Conservation (phyloP, 805 yeast species). For the Kazachstania taianensis region DNA sequence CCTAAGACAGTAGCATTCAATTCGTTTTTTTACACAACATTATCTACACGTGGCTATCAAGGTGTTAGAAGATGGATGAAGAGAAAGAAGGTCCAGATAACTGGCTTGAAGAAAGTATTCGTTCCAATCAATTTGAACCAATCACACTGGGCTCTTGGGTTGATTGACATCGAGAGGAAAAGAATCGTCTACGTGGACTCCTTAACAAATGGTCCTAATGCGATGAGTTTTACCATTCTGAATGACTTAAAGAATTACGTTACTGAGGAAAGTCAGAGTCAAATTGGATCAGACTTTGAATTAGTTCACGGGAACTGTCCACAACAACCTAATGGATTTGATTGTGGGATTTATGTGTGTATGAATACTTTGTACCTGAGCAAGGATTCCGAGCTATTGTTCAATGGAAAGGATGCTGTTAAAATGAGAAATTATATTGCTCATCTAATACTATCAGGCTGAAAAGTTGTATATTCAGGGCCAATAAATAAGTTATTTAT, state of each 20-base stretch:
- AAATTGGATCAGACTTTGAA: conserved; percentile 28
- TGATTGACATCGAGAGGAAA: conserved; percentile 51
- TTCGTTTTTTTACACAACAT: conserved; percentile 75
- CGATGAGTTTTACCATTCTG: conserved; percentile 32
- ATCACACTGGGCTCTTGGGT: conserved; percentile 89
- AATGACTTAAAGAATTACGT: conserved; percentile 50
- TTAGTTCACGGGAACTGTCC: conserved; percentile 45
- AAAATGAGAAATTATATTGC: conserved; percentile 43
- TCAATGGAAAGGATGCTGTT: conserved; percentile 60
- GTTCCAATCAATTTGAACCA: conserved; percentile 79
- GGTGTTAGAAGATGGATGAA: conserved; percentile 84
- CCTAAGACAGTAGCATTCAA: conserved; percentile 60
- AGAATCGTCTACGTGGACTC: conserved; percentile 73
- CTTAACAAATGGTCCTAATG: conserved; percentile 34
- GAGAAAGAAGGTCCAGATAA: conserved; percentile 57
- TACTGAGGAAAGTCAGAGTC: conserved; percentile 48
- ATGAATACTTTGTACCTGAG: conserved; percentile 59
- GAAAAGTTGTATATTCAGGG: too few relatives aligned
- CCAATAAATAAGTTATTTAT: too few relatives aligned
- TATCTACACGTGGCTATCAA: conserved; percentile 61
- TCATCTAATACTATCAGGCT: conserved; percentile 13
- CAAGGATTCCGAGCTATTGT: conserved; percentile 39
- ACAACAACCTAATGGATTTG: conserved; percentile 80
- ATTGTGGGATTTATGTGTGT: conserved; percentile 92
- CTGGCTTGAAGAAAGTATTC: conserved; percentile 53